A percentile compares a stretch with the other conserved stretches of the same genome.
Evolutionary conservation across 257 asterid species (phyloP).

Genomic region (Jaltomata sinuosa): DNA sequence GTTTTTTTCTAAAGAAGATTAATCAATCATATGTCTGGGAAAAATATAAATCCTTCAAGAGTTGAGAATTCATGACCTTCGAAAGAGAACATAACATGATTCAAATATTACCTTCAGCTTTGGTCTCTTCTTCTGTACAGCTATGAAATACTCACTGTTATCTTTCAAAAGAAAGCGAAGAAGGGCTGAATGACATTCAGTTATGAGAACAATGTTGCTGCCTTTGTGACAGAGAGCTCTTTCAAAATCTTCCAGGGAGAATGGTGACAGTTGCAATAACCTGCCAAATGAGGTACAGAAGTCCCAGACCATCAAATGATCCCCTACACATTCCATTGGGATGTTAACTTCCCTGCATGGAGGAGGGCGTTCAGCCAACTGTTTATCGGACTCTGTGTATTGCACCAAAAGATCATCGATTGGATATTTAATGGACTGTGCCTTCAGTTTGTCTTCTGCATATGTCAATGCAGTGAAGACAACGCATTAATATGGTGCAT

Average conservation of each 20-base stretch:
- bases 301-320: slow-evolving; percentile 91
- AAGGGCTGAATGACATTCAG: slow-evolving; percentile 70
- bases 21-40: background rate
- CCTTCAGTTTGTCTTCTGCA: slow-evolving; percentile 43
- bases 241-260: slow-evolving; percentile 90
- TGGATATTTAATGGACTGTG: slow-evolving; percentile 52
- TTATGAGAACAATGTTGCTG: slow-evolving; percentile 57
- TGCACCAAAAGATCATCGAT: slow-evolving; percentile 75
- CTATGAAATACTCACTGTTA: slow-evolving; percentile 38
- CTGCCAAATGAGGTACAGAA: slow-evolving; percentile 73
- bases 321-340: slow-evolving; percentile 81
- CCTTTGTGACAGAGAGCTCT: slow-evolving; percentile 74
- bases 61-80: background rate
- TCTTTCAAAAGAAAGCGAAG: slow-evolving; percentile 71
- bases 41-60: background rate
- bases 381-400: slow-evolving; percentile 52
- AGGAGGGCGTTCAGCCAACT: slow-evolving; percentile 50
- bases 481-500: background rate
- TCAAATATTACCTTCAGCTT: slow-evolving; percentile 54
- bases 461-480: background rate
- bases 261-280: slow-evolving; percentile 64
- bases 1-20: background rate
- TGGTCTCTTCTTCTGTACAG: slow-evolving; percentile 46
- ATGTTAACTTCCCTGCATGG: slow-evolving; percentile 59
- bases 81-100: background rate